Base-by-base conservation (phyloP, 305 asterid species). In the Fraxinus albicans region DNA sequence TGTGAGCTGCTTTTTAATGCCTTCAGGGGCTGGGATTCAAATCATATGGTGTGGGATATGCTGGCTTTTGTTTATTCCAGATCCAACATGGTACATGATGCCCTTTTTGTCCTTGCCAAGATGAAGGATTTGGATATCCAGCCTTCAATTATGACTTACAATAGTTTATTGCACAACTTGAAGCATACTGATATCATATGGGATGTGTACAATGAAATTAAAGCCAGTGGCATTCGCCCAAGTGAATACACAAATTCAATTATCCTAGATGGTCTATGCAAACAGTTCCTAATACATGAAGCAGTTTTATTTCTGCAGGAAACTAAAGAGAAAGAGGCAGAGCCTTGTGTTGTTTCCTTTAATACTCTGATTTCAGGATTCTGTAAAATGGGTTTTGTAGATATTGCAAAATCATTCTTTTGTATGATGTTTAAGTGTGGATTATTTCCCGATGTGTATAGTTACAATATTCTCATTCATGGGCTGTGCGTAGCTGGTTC, bases 351-450 rank as follows among this genome's bases (percentile, higher is more conserved):
- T 65, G 90, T 87, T 84, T 88, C 88, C 80, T 93, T 89, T 77
- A 95, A 94, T 84, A 89, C 94, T 73, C 87, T 95, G 82, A 88
- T 93, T 90, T 90, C 93, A 33, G 91, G 92, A 81, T 90, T 93
- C 78, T 92, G 93, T 86, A 90, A 90, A 86, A 80, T 91, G 89
- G 97, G 98, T 35, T 88, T 79, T 70, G 85, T 91, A 44, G 91
- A 87, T 84, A n/a, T 85, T 85, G 92, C 95, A 65, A 91, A 91
- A 84, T 93, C 97, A 80, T 89, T 90, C 76, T 92, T 94, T 69
- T 89, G 92, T 85, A 88, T 82, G 92, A 94, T 94, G 90, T 92
- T 86, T 78, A 94, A 95, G 86, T 81, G 69, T 84, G 99, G 98
- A 77, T 80, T 91, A 79, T 84, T 40, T 85, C 98, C 97, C 23